Base-by-base conservation (phyloP, 2,329 filamentous ascomycete species). In the Periconia sp. region DNA sequence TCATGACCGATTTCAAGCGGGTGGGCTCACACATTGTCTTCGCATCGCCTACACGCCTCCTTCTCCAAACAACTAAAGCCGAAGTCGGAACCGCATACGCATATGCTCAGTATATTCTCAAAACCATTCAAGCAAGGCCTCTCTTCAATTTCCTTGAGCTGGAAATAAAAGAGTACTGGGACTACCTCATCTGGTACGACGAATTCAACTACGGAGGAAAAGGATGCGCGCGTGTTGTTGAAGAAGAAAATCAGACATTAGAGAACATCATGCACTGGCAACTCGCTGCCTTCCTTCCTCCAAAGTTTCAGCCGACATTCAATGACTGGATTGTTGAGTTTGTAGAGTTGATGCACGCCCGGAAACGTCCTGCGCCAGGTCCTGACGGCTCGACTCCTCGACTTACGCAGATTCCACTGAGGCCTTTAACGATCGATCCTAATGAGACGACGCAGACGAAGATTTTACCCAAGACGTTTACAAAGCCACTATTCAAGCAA, bases 241-340 rank as follows among this genome's bases (percentile, higher is more conserved):
- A 85, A 56, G 78, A 78, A 8, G 89, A 92, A 57, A 84, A 87
- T 31, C 91, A 96, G 65, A 80, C 83, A 3, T 80, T 97, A 11
- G 88, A 96, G 59, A 94, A 88, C 9, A 84, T 99, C 60, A 97
- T 99, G 92, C 89, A 96, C 71, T 99, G 95, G 95, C 94, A 99
- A 69, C 87, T 99, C 65, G 87, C 85, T 32, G 92, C 89, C 1
- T 96, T 96, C 68, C 73, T 99, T 1, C 94, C 95, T 0, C 68
- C 75, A 1, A 84, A 87, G 4, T 78, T 99, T 35, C 92, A 97
- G 61, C 81, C 87, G 1, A 82, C 86, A 8, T 99, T 99, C 75
- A 83, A 92, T 50, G 86, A 95, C 57, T 96, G 92, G 90, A 84
- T 96, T 3, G 84, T 96, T 11, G 90, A 96, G 65, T 99, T 96